Percentiles rank a stretch among this genome's conserved stretches.
Evolutionary conservation across 805 yeast species (phyloP).

Genomic region (Saccharomycopsis javanensis): DNA sequence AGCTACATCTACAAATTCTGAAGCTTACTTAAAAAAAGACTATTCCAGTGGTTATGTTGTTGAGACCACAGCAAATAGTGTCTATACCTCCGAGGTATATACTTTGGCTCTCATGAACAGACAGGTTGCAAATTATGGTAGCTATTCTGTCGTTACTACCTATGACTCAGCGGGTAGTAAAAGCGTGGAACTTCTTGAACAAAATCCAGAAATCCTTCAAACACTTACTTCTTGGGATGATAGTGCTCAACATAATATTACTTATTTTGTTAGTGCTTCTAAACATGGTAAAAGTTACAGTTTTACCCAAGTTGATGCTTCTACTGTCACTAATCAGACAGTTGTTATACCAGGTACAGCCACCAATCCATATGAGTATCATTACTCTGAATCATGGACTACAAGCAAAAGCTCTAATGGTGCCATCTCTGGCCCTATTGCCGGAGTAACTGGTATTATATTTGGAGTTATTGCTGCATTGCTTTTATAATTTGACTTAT

Average conservation of each 20-base stretch:
- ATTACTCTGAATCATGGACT: not conserved
- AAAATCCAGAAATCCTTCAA: conserved; percentile 5
- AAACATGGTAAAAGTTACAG: not conserved
- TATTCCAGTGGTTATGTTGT: conserved; percentile 13
- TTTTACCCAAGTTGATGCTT: not conserved
- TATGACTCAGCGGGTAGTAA: conserved; percentile 11
- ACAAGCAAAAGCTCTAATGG: not conserved
- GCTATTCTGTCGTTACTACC: conserved; percentile 14
- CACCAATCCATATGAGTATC: not conserved
- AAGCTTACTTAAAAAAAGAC: conserved; percentile 13
- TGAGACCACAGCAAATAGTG: conserved; percentile 16
- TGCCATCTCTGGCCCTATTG: conserved; percentile 10
- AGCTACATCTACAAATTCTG: conserved; percentile 6
- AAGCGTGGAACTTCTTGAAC: conserved; percentile 6
- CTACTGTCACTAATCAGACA: conserved; percentile 4
- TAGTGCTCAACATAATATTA: conserved; percentile 14
- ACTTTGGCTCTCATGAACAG: conserved; percentile 7
- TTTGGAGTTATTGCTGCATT: not conserved
- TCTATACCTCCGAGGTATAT: conserved; percentile 6
- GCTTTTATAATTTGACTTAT: not conserved
- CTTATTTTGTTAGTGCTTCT: conserved; percentile 12
- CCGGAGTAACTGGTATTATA: not conserved
- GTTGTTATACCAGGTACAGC: conserved; percentile 12
- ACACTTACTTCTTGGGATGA: conserved; percentile 17
- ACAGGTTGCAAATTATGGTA: conserved; percentile 11